Base-by-base conservation (phyloP, 176 grass and related monocot species). In the Oryza longistaminata region DNA sequence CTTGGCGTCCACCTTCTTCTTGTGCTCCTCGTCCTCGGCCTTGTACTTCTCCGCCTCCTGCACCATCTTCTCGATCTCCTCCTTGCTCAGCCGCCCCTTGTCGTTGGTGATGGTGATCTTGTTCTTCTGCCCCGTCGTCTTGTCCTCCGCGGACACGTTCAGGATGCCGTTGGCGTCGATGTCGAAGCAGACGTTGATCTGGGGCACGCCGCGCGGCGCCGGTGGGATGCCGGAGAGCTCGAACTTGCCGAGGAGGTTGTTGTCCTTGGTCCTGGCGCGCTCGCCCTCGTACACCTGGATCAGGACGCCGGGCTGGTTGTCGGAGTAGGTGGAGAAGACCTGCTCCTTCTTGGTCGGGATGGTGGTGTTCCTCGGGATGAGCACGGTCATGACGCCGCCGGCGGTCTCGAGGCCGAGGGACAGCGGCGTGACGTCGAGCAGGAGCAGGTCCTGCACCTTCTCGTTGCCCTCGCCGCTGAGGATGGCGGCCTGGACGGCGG, bases 271-370 rank as follows among this genome's bases (percentile, higher is more conserved):
- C 74, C 85, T 64, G 10, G 88, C n/a, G 1, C 91, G 81, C 88
- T 93, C 91, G 0, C 95, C 95, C 81, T 97, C 92, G 76, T 80
- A 97, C 73, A 97, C 95, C 82, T 94, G 90, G 74, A 97, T 91
- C 71, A 91, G 21, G 11, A 94, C 92, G 45, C 92, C 92, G 0
- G 92, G 90, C 81, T 97, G 90, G 82, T 97, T 94, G 83, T 97
- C 95, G 0, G 90, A 87, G 78, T 92, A 92, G 82, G 95, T 94
- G 10, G 90, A 93, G 88, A 94, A 97, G 40, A 91, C 74, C 75
- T 94, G 86, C 85, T 97, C 95, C 84, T 94, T 92, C 84, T 97
- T 97, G 21, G 92, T 94, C 5, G 95, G 95, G 15, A 97, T 93
- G 33, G 92, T 94, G 24, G 95, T 94, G 88, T 94, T 94, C 74